Conservation (phyloP, 208 protist species). For the Wallacemonas sp. region DNA sequence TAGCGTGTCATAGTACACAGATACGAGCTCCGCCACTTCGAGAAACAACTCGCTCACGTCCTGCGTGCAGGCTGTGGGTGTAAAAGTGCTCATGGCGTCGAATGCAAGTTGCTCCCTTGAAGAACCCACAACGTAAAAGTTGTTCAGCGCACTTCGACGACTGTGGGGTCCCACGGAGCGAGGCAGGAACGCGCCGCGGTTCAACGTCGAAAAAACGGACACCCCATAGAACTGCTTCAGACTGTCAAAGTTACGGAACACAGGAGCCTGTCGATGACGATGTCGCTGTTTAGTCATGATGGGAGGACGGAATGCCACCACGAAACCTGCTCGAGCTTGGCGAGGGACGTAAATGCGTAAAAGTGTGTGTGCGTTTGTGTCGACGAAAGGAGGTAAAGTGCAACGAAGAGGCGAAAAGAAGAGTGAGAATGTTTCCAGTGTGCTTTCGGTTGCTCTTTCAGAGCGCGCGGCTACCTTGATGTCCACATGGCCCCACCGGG, state of each 20-base stretch:
- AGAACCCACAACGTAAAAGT: constrained; percentile 66
- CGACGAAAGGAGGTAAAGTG: too few species aligned
- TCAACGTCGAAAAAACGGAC: constrained; percentile 34
- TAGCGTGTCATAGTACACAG: constrained; percentile 76
- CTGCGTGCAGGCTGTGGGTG: constrained; percentile 52
- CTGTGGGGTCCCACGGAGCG: constrained; percentile 59
- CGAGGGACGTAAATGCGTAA: too few species aligned
- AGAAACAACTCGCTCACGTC: constrained; percentile 67
- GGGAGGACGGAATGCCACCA: not conserved
- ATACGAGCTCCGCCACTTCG: constrained; percentile 71
- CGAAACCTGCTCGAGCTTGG: too few species aligned
- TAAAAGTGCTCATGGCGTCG: constrained; percentile 78
- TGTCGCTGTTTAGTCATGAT: constrained; percentile 11
- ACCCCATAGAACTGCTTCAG: constrained; percentile 74
- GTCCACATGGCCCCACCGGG: too few species aligned
- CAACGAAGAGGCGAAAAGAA: too few species aligned
- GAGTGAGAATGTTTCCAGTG: too few species aligned
- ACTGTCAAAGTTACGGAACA: constrained; percentile 72
- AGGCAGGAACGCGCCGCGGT: constrained; percentile 54
- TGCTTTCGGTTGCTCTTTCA: too few species aligned
- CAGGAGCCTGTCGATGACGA: constrained; percentile 28
- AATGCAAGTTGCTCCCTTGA: constrained; percentile 60
- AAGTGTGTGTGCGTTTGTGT: too few species aligned
- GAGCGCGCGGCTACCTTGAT: too few species aligned
- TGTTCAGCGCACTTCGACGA: constrained; percentile 58